phyloP scores from a whole-genome alignment of 257 asterid species.

The Scutellaria galericulata region DNA sequence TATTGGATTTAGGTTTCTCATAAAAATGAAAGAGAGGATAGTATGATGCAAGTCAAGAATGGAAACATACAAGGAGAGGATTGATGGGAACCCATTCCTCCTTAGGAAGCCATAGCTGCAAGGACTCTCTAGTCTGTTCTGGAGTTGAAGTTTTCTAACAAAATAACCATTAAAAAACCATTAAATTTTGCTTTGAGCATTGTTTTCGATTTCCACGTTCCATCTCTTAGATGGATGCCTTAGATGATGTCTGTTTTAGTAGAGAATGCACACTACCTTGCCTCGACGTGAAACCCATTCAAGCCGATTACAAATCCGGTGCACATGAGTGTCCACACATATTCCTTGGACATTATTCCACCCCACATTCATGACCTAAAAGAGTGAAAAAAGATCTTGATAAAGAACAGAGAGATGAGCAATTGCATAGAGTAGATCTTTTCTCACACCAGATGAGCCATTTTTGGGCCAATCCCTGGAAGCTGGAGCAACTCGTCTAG shows the following conservation, averaged over 20 bases:
- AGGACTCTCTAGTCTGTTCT: constrained; percentile 83
- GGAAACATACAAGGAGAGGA: constrained; percentile 81
- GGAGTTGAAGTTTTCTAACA: constrained; percentile 77
- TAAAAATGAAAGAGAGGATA: neutral
- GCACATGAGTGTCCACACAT: constrained; percentile 98
- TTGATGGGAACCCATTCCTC: constrained; percentile 97
- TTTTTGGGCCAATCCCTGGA: constrained; percentile 98
- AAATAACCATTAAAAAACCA: constrained; percentile 11
- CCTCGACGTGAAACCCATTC: constrained; percentile 93
- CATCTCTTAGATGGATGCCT: neutral
- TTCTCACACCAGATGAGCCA: constrained; percentile 92
- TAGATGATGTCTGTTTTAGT: neutral
- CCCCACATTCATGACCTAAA: constrained; percentile 91
- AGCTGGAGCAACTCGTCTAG: constrained; percentile 82
- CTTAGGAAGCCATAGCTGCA: constrained; percentile 98
- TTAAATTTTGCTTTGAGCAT: too few species aligned
- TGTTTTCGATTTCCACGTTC: too few species aligned
- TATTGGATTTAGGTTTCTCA: neutral
- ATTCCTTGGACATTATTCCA: constrained; percentile 98
- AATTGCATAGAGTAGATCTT: neutral
- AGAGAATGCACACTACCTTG: constrained; percentile 50
- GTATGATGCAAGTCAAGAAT: neutral
- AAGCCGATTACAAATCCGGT: constrained; percentile 92
- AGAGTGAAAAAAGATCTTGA: neutral
- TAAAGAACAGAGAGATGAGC: constrained; percentile 16